These are phyloP conservation scores for Asterophora lycoperdoides DNA, from an alignment of 768 basidiomycete genomes.

Conservation along the genomic window DNA sequence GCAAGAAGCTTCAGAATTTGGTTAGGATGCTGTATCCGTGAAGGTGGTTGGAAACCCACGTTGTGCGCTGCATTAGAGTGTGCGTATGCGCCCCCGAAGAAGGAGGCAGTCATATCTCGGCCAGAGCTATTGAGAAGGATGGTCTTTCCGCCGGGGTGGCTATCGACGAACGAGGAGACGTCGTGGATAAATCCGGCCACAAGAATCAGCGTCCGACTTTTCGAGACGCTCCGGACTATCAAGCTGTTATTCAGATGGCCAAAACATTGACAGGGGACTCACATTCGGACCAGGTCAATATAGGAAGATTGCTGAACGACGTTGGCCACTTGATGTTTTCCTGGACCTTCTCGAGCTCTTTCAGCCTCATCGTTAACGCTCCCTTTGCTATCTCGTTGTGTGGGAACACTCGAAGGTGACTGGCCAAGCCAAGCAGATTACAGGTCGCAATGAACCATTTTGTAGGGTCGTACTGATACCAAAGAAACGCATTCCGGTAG, in stretches of 20 bases:
- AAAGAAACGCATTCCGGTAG: constrained; percentile 71
- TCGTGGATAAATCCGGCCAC: constrained; percentile 89
- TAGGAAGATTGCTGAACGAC: constrained; percentile 55
- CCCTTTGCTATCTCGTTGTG: constrained; percentile 86
- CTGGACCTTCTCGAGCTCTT: constrained; percentile 60
- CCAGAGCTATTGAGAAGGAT: constrained; percentile 60
- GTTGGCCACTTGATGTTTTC: constrained; percentile 62
- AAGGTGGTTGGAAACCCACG: constrained; percentile 31
- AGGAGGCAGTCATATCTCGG: constrained; percentile 80
- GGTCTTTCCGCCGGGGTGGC: constrained; percentile 74
- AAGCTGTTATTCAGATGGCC: background rate
- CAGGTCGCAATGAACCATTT: constrained; percentile 90
- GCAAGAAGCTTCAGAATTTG: constrained; percentile 47
- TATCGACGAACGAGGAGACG: constrained; percentile 62
- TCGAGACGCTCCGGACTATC: constrained; percentile 64
- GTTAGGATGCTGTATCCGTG: background rate
- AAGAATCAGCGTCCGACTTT: constrained; percentile 61
- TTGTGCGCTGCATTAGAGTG: constrained; percentile 85
- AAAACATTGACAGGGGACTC: constrained; percentile 24
- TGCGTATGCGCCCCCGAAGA: constrained; percentile 81
- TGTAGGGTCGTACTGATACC: constrained; percentile 90
- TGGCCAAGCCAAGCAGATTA: constrained; percentile 64
- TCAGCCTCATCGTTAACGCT: constrained; percentile 78
- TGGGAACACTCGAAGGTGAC: constrained; percentile 78
- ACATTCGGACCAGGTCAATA: constrained; percentile 83